phyloP scores from a whole-genome alignment of 441 rosid species.

The Corymbia citriodora region DNA sequence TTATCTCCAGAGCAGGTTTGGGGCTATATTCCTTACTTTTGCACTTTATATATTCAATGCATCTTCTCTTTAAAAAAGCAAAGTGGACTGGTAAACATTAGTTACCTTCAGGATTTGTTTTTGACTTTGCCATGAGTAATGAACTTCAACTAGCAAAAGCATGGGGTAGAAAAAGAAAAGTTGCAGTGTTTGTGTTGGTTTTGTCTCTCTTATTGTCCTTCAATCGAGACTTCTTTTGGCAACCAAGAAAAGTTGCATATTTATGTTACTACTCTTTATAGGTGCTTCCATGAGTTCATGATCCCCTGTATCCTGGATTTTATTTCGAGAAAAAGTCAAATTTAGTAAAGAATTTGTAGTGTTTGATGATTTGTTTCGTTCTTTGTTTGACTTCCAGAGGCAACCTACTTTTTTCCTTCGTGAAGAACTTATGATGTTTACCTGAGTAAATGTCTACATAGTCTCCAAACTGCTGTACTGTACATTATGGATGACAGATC shows the following conservation, averaged over 20 bases:
- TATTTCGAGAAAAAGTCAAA: not conserved
- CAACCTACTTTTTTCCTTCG: not conserved
- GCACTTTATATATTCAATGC: not conserved
- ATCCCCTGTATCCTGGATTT: not conserved
- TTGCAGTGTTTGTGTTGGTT: not conserved
- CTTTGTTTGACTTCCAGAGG: not conserved
- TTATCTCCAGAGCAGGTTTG: constrained; percentile 89
- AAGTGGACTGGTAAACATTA: not conserved
- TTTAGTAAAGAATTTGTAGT: not conserved
- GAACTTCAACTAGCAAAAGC: not conserved
- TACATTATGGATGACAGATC: not conserved
- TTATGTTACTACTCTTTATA: not conserved
- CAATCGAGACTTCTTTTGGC: not conserved
- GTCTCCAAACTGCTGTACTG: not conserved
- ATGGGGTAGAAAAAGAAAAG: not conserved
- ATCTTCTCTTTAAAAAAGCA: not conserved
- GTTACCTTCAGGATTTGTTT: not conserved
- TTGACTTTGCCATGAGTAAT: not conserved
- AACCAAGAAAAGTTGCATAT: not conserved
- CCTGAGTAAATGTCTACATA: not conserved
- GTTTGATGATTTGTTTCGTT: not conserved
- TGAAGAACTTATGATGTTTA: not conserved
- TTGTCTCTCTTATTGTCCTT: not conserved
- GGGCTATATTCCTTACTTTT: not conserved
- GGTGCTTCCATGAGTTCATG: not conserved